Evolutionary conservation across 345 rosid genomes (phyloP), one percentile per base, ranked within the genome.

Genomic region (Schrenkiella parvula): DNA sequence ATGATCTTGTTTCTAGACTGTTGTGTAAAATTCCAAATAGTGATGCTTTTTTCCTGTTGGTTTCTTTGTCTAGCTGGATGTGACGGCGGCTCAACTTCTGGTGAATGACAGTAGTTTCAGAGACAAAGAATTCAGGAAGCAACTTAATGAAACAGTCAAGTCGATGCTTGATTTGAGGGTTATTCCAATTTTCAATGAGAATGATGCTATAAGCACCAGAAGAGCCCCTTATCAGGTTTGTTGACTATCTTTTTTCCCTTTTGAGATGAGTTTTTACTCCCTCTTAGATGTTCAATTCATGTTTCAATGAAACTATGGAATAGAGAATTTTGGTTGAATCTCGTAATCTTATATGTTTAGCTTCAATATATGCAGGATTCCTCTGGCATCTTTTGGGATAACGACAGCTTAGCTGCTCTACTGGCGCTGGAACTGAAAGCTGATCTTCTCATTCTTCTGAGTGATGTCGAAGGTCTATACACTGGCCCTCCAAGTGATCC

Each of bases 381-480:
- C 19, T 88, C 95, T 68, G 99, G 99, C 54, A 95, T 95, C 74
- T 95, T 95, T 71, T 95, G 99, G 99, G 99, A 95, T 67, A 95
- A 95, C 78, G 99, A 95, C 78, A 95, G 99, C 81, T 87, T 95
- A 77, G 95, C 99, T 41, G 97, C 93, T 66, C 79, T 95, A 56
- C 76, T 95, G 57, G 99, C 99, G 25, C 57, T 95, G 81, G 98
- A 95, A 75, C 79, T 95, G 59, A 84, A 92, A 55, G 99, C 99
- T 22, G 99, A 95, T 83, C 97, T 95, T 78, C 89, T 95, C 71
- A 76, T 95, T 68, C 83, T 95, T 38, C 84, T 92, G 78, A 95
- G 99, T 80, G 99, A 95, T 72, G 99, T 95, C 0, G 98, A 87
- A 47, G 99, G 99, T 74, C 96, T 95, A 46, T 95, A 87, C 29